Evolutionary conservation across 2,329 filamentous ascomycete species (phyloP).

Genomic region (Colletotrichum australisinense): DNA sequence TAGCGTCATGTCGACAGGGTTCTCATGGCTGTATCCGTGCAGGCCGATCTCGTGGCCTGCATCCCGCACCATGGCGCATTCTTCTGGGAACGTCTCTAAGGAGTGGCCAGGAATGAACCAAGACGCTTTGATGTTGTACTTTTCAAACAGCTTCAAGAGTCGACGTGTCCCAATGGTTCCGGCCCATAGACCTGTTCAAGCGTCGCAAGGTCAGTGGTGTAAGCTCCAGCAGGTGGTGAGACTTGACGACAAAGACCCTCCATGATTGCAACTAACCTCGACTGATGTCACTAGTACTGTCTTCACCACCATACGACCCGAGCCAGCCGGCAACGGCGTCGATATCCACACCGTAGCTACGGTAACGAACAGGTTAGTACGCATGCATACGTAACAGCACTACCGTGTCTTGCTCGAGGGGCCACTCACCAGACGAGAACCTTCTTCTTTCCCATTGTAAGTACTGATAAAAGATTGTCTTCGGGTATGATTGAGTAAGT

Average conservation of each 20-base stretch:
- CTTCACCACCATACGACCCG: slow-evolving; percentile 79
- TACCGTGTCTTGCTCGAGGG: not conserved
- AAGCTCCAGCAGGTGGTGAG: not conserved
- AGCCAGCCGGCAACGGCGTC: slow-evolving; percentile 82
- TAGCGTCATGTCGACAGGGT: slow-evolving; percentile 76
- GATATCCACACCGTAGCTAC: slow-evolving; percentile 76
- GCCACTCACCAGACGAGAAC: slow-evolving; percentile 39
- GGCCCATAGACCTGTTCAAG: slow-evolving; percentile 67
- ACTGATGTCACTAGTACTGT: slow-evolving; percentile 78
- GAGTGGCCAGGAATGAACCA: slow-evolving; percentile 63
- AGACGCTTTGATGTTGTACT: slow-evolving; percentile 76
- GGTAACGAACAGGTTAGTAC: not conserved
- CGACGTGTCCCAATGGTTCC: slow-evolving; percentile 74
- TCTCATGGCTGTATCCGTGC: slow-evolving; percentile 81
- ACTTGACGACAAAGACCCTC: too few species aligned
- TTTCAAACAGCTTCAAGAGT: slow-evolving; percentile 77
- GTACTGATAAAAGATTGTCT: not conserved
- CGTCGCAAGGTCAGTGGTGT: slow-evolving; percentile 1
- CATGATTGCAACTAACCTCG: slow-evolving; percentile 58
- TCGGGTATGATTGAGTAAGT: not conserved
- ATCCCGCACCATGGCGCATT: slow-evolving; percentile 55
- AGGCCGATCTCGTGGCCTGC: slow-evolving; percentile 62
- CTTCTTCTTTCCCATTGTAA: slow-evolving; percentile 41
- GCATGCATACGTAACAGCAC: not conserved
- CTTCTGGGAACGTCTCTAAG: slow-evolving; percentile 60